Evolutionary conservation across 1,284 basidiomycete genomes (phyloP), one percentile per base, ranked within the genome.

Genomic region (Pseudozyma sp.): DNA sequence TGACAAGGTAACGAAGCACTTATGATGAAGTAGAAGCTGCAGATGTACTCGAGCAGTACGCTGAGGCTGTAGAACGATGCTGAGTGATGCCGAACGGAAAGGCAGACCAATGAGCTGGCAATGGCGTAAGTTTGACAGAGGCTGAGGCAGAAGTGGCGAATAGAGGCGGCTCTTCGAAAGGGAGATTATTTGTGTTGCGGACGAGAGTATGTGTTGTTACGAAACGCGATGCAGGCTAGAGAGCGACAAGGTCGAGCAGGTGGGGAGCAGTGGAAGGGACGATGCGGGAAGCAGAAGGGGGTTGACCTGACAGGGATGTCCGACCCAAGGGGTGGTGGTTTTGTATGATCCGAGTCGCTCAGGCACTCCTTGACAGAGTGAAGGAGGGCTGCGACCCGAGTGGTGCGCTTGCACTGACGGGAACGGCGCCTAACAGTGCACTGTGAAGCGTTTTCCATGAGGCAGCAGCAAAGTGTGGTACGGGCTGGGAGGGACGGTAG

Each of bases 271-370:
- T 4, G 35, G 35, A 37, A 37, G 33, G 45, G 48, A 46, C 14
- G 48, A 37, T 29, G 14, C 19, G 17, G 43, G 34, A 35, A 5
- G n/a, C 19, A 17, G 45, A 42, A 29, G 40, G 34, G 48, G 34
- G 39, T n/a, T 35, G 47, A 17, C 51, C 30, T 39, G 33, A n/a
- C 52, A 24, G 16, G 29, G 42, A 3, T 13, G 44, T 14, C 19
- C 45, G 5, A 49, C n/a, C 37, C 11, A 52, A 33, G 44, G 42
- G 39, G 29, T 19, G 31, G 57, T 56, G 58, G 39, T 67, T 67
- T 60, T 67, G 64, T 67, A 67, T 54, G 31, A 37, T 56, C 53
- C 33, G 17, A 19, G 47, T 16, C 43, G 17, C 11, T 17, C 7
- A 33, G 40, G 47, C 29, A 16, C 17, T 24, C 34, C 40, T 48